Conservation (phyloP, 2,329 filamentous ascomycete genomes). For the Pseudogymnoascus sp. region DNA sequence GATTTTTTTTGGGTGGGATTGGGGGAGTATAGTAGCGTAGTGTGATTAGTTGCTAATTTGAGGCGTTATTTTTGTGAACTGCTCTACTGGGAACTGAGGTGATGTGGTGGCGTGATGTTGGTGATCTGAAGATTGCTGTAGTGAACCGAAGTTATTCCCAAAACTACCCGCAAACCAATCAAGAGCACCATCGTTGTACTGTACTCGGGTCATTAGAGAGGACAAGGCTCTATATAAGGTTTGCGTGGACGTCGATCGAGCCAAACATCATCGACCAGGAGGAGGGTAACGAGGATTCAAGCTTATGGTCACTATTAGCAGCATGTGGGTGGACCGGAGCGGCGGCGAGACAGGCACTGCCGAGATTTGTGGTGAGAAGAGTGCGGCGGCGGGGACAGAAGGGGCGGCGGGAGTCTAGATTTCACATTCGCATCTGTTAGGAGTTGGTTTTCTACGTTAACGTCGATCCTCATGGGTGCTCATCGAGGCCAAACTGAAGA, state of each 20-base stretch:
- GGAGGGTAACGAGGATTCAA: too few species aligned
- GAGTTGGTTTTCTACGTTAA: neutral
- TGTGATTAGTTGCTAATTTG: slow-evolving; percentile 6
- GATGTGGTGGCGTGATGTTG: neutral
- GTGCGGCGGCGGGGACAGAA: neutral
- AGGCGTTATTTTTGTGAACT: neutral
- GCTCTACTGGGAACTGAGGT: neutral
- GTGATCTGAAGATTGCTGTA: neutral
- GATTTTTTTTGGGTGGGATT: neutral
- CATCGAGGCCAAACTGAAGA: neutral
- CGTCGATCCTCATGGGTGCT: neutral
- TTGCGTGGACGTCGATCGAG: too few species aligned
- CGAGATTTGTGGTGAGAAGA: neutral
- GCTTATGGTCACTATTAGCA: too few species aligned
- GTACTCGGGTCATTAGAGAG: too few species aligned
- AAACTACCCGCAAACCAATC: too few species aligned
- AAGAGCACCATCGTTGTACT: too few species aligned
- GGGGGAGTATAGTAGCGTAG: slow-evolving; percentile 5
- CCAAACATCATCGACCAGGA: too few species aligned
- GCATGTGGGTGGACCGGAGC: neutral
- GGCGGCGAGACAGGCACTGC: neutral
- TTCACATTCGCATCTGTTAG: neutral
- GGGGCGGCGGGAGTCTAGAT: neutral
- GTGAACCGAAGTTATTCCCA: neutral
- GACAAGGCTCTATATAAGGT: too few species aligned